phyloP scores from a whole-genome alignment of 768 basidiomycete genomes.

The Pisolithus orientalis region DNA sequence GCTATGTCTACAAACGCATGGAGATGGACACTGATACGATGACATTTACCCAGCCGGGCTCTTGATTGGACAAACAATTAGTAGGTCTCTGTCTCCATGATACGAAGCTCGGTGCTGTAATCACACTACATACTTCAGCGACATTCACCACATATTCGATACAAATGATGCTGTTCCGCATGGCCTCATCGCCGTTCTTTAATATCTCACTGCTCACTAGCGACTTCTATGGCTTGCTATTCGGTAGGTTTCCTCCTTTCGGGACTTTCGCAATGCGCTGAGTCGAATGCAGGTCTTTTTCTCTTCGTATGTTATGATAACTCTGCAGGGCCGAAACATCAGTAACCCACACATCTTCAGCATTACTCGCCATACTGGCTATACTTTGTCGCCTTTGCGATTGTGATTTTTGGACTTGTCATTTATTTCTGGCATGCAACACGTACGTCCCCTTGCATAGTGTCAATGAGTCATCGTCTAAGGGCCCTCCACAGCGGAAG shows the following conservation, averaged over 20 bases:
- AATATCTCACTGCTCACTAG: conserved; percentile 71
- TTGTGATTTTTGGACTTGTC: conserved; percentile 62
- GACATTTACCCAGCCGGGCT: conserved; percentile 31
- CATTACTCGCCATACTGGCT: conserved; percentile 79
- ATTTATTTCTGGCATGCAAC: conserved; percentile 76
- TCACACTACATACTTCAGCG: conserved; percentile 28
- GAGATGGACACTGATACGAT: neutral
- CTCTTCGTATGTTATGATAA: conserved; percentile 3
- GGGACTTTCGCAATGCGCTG: neutral
- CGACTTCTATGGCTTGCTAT: conserved; percentile 76
- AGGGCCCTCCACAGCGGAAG: conserved; percentile 43
- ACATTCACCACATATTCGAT: conserved; percentile 78
- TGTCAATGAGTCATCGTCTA: neutral
- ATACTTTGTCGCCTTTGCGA: conserved; percentile 68
- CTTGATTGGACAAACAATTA: conserved; percentile 37
- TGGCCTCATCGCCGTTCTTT: conserved; percentile 74
- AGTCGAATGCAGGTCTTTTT: conserved; percentile 2
- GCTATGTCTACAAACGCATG: neutral
- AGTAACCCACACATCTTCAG: conserved; percentile 25
- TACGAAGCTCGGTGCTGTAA: neutral
- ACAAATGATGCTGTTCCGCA: conserved; percentile 69
- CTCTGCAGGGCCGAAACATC: neutral
- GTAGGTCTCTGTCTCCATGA: conserved; percentile 3
- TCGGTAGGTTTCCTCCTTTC: conserved; percentile 30
- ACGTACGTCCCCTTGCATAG: conserved; percentile 40